A percentile compares a stretch with the other conserved stretches of the same genome.
These are phyloP conservation scores for Mycena amicta DNA, from an alignment of 768 basidiomycete genomes.

Conservation along the genomic window DNA sequence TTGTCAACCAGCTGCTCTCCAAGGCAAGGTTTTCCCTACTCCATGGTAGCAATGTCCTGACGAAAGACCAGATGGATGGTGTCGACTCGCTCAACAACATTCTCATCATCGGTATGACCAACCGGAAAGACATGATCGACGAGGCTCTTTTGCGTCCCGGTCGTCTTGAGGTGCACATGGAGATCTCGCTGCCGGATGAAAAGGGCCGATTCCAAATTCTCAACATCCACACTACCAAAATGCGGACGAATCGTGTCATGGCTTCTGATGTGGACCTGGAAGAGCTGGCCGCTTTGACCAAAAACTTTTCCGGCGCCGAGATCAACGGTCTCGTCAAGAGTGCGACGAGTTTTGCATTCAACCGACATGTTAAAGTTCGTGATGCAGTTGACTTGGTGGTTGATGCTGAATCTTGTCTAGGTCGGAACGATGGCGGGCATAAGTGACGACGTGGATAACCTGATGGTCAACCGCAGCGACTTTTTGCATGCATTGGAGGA, in stretches of 20 bases:
- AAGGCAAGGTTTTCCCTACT: slow-evolving; percentile 66
- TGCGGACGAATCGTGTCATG: slow-evolving; percentile 92
- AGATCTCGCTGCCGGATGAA: slow-evolving; percentile 96
- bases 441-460: slow-evolving; percentile 91
- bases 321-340: slow-evolving; percentile 96
- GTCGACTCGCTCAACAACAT: slow-evolving; percentile 99
- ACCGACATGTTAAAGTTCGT: slow-evolving; percentile 95
- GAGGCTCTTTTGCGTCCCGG: slow-evolving; percentile 96
- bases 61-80: slow-evolving; percentile 83
- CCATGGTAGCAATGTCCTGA: neutral
- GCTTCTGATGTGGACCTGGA: slow-evolving; percentile 78
- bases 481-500: slow-evolving; percentile 92
- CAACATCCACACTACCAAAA: slow-evolving; percentile 92
- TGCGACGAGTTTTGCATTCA: slow-evolving; percentile 97
- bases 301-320: slow-evolving; percentile 98
- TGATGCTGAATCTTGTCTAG: no score
- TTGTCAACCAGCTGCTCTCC: slow-evolving; percentile 97
- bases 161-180: slow-evolving; percentile 99
- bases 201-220: slow-evolving; percentile 91
- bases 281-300: slow-evolving; percentile 83
- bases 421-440: slow-evolving; percentile 95
- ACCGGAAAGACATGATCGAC: slow-evolving; percentile 97
- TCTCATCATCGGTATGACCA: slow-evolving; percentile 99
- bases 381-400: no score
- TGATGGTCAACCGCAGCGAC: slow-evolving; percentile 84